These are phyloP conservation scores for Phenoliferia sp. DNA, from an alignment of 1,284 basidiomycete genomes.

Conservation along the genomic window DNA sequence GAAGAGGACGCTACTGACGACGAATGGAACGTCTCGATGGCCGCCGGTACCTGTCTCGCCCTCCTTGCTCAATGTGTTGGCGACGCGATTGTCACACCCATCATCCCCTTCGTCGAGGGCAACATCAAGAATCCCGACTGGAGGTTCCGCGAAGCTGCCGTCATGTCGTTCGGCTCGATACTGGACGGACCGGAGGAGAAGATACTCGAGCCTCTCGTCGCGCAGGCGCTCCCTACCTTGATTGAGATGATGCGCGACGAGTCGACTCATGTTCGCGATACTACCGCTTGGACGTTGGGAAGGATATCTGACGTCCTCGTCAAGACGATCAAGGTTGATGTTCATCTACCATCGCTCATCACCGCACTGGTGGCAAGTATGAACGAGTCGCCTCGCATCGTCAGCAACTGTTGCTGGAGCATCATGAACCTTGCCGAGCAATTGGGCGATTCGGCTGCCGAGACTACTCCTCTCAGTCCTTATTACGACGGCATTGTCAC, in stretches of 20 bases:
- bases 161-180: conserved; percentile 98
- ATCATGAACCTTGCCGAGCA: conserved; percentile 92
- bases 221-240: conserved; percentile 87
- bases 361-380: conserved; percentile 78
- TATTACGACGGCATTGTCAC: conserved; percentile 84
- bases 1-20: conserved; percentile 97
- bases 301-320: conserved; percentile 90
- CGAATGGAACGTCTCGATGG: conserved; percentile 98
- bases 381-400: conserved; percentile 70
- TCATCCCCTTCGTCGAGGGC: conserved; percentile 96
- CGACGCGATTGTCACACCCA: conserved; percentile 83
- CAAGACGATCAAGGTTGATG: conserved; percentile 79
- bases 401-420: conserved; percentile 93
- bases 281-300: conserved; percentile 95
- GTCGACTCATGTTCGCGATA: conserved; percentile 87
- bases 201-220: conserved; percentile 83
- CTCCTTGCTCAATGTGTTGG: conserved; percentile 86
- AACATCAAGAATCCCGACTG: conserved; percentile 88
- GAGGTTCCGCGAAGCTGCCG: conserved; percentile 92
- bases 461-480: conserved; percentile 64
- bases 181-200: conserved; percentile 88
- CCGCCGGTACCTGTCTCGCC: conserved; percentile 87
- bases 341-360: conserved; percentile 79
- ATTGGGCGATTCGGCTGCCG: conserved; percentile 53
- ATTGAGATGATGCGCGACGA: conserved; percentile 92